Evolutionary conservation across 1,284 basidiomycete species (phyloP), one percentile per base, ranked within the genome.

Genomic region (Ustilago tritici): DNA sequence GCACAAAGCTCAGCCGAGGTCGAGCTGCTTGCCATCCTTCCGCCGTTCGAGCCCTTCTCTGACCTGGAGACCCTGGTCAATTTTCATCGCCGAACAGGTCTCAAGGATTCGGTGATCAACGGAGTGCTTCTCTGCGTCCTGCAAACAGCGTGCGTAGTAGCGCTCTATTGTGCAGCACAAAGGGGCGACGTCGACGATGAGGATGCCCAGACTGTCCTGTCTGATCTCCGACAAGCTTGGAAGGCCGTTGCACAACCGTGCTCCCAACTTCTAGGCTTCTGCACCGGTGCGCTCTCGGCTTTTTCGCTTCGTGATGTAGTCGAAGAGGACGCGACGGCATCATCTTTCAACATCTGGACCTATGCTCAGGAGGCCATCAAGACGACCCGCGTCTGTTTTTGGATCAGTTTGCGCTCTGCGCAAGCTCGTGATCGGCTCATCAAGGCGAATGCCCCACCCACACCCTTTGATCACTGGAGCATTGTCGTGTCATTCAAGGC

Each of bases 81-180:
- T n/a, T 64, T 61, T 32, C 75, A 77, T 56, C 70, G 56, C 7
- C 63, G 49, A 19, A 64, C 43, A n/a, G n/a, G 52, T 3, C 54
- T 63, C 40, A 65, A 43, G 14, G 75, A 77, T 41, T 64, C 75
- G 0, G 59, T 73, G 31, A 50, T 77, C 70, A 77, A 77, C 17
- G 70, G 75, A 4, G 70, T 77, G 43, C 66, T 77, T 4, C 61
- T 77, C 3, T 73, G 70, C 32, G 40, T 77, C 12, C 62, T 76
- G n/a, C 74, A 76, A 28, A 68, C 65, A 10, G 61, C 74, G 6
- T 58, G 56, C 36, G 62, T 76, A 11, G 59, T 76, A 7, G 68
- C 74, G 4, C 52, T 71, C 17, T 61, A 47, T 15, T 70, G 62
- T 38, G 56, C 55, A 7, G 49, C 59, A 15, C 55, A 50, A 8